These are phyloP conservation scores for Stenogyne calaminthoides DNA, from an alignment of 305 asterid species.

Conservation along the genomic window DNA sequence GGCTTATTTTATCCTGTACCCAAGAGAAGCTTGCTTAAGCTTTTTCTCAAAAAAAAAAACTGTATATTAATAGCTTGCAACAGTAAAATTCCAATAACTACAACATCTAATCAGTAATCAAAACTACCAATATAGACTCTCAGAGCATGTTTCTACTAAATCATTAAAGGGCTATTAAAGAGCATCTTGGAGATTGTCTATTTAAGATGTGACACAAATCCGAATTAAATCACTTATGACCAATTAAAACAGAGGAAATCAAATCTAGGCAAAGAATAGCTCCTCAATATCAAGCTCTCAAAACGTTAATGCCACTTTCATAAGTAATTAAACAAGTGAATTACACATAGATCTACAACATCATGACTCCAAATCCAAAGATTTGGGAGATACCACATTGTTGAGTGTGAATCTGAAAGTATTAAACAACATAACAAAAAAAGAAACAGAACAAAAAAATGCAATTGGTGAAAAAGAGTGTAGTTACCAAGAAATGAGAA, in stretches of 20 bases:
- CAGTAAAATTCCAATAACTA: slow-evolving; percentile 15
- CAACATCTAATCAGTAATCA: neutral
- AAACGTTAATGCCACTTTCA: neutral
- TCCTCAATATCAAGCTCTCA: neutral
- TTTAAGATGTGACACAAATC: neutral
- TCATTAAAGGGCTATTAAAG: too few species aligned
- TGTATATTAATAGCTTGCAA: neutral
- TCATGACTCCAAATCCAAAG: neutral
- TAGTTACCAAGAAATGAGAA: slow-evolving; percentile 80
- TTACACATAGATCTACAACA: slow-evolving; percentile 28
- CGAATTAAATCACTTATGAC: neutral
- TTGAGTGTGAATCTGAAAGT: slow-evolving; percentile 15
- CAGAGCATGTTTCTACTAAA: neutral
- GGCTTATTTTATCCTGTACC: slow-evolving; percentile 7
- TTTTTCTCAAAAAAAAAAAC: neutral
- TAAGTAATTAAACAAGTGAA: neutral
- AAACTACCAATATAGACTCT: neutral
- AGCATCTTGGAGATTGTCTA: too few species aligned
- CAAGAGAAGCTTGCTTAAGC: neutral
- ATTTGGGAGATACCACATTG: slow-evolving; percentile 29
- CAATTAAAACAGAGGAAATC: slow-evolving; percentile 4
- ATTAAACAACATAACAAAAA: slow-evolving; percentile 17
- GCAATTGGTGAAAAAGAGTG: slow-evolving; percentile 19
- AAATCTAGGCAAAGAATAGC: slow-evolving; percentile 25
- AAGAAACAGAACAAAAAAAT: neutral